These are phyloP conservation scores for Erigeron philadelphicus DNA, from an alignment of 140 eudicot genomes.

Conservation along the genomic window DNA sequence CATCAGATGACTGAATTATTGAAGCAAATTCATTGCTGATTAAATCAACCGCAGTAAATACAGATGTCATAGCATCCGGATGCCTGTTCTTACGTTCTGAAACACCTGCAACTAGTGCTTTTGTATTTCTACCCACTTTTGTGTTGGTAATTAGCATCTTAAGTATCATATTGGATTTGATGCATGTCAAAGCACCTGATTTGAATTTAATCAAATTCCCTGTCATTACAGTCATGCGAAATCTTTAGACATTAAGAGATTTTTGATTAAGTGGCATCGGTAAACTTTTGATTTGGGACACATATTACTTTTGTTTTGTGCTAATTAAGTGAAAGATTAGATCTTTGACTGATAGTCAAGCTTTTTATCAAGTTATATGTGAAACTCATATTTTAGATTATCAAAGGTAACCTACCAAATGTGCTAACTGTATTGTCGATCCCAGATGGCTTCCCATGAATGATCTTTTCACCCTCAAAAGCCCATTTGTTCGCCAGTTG, in stretches of 20 bases:
- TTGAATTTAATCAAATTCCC: conserved; percentile 87
- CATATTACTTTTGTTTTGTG: conserved; percentile 1
- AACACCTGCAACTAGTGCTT: conserved; percentile 84
- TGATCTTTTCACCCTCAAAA: conserved; percentile 91
- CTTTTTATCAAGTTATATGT: too few species aligned
- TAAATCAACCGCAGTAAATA: conserved; percentile 77
- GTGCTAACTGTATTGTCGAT: conserved; percentile 97
- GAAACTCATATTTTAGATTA: neutral
- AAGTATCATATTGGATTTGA: conserved; percentile 71
- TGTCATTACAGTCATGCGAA: conserved; percentile 27
- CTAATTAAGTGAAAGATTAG: conserved; percentile 3
- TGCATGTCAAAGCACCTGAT: conserved; percentile 73
- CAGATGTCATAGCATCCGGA: conserved; percentile 75
- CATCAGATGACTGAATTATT: conserved; percentile 58
- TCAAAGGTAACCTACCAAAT: conserved; percentile 51
- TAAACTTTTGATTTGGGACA: neutral
- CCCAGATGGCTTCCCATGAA: conserved; percentile 99
- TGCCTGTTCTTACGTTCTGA: conserved; percentile 78
- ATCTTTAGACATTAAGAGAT: neutral
- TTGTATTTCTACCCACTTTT: conserved; percentile 93
- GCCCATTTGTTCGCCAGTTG: conserved; percentile 94
- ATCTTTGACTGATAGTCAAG: neutral
- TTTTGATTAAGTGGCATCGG: neutral
- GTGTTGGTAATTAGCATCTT: conserved; percentile 97
- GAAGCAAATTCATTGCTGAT: conserved; percentile 77